Evolutionary conservation across 306 rosid genomes (phyloP).

Genomic region (Potentilla sterilis): DNA sequence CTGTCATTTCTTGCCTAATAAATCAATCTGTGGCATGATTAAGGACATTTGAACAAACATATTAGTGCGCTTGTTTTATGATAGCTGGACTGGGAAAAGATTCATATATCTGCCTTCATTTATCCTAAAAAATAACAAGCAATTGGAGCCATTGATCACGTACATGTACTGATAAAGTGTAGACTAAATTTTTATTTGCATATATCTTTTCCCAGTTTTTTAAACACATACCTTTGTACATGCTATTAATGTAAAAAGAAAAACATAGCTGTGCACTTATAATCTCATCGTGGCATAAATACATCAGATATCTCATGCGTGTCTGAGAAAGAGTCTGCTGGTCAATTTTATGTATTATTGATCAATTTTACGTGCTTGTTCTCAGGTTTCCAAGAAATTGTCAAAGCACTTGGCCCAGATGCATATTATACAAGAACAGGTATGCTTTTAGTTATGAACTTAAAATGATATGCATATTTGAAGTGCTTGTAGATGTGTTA

Average conservation of each 20-base stretch:
- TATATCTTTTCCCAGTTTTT: background rate
- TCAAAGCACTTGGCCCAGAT: slow-evolving; percentile 60
- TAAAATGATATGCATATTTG: background rate
- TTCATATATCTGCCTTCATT: background rate
- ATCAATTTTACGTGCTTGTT: slow-evolving; percentile 19
- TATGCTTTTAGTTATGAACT: slow-evolving; percentile 21
- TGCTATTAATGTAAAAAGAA: background rate
- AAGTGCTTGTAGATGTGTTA: slow-evolving; percentile 17
- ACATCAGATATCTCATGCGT: background rate
- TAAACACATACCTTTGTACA: background rate
- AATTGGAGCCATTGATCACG: background rate
- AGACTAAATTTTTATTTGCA: background rate
- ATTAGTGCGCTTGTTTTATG: background rate
- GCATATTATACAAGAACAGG: slow-evolving; percentile 85
- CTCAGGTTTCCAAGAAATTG: slow-evolving; percentile 74
- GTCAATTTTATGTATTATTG: background rate
- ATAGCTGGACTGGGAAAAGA: background rate
- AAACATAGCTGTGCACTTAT: background rate
- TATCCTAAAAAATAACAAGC: background rate
- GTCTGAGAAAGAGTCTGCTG: background rate
- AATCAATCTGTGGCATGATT: background rate
- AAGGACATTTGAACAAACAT: background rate
- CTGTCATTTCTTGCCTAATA: background rate
- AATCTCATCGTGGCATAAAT: background rate
- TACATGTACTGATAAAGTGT: background rate